Evolutionary conservation across 305 asterid species (phyloP).

Genomic region (Solanum hybrid): DNA sequence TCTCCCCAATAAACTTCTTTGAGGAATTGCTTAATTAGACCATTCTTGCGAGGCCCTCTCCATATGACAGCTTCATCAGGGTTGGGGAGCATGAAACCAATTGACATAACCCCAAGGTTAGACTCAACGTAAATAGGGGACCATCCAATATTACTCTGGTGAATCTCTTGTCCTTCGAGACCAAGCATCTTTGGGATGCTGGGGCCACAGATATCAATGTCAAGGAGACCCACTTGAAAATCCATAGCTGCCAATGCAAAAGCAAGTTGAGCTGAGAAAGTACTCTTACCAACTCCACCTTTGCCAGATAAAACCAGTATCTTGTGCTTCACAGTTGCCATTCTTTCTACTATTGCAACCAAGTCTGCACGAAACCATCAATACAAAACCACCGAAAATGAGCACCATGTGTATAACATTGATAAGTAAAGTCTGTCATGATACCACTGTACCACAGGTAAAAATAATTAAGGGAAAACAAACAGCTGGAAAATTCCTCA

Average conservation of each 20-base stretch:
- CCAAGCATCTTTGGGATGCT: constrained; percentile 91
- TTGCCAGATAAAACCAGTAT: constrained; percentile 81
- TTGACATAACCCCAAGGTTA: constrained; percentile 91
- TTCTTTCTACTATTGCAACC: constrained; percentile 65
- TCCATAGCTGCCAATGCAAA: constrained; percentile 77
- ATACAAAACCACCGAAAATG: background rate
- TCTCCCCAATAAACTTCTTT: constrained; percentile 90
- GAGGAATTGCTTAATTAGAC: constrained; percentile 66
- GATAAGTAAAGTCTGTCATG: background rate
- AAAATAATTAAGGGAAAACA: background rate
- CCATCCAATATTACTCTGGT: constrained; percentile 89
- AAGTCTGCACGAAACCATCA: constrained; percentile 34
- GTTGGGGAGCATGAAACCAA: constrained; percentile 84
- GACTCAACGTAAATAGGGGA: constrained; percentile 87
- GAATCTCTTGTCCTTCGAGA: constrained; percentile 88
- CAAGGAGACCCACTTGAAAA: constrained; percentile 84
- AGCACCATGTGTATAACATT: background rate
- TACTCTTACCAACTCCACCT: constrained; percentile 97
- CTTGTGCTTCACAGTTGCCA: constrained; percentile 94
- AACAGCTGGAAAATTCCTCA: background rate
- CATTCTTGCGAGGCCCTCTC: constrained; percentile 90
- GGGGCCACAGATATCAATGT: constrained; percentile 85
- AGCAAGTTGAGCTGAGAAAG: constrained; percentile 84
- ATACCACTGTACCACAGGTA: background rate
- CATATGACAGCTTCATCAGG: constrained; percentile 92